Evolutionary conservation across 371 early-diverging fungal species (phyloP).

Genomic region (Cokeromyces recurvatus): DNA sequence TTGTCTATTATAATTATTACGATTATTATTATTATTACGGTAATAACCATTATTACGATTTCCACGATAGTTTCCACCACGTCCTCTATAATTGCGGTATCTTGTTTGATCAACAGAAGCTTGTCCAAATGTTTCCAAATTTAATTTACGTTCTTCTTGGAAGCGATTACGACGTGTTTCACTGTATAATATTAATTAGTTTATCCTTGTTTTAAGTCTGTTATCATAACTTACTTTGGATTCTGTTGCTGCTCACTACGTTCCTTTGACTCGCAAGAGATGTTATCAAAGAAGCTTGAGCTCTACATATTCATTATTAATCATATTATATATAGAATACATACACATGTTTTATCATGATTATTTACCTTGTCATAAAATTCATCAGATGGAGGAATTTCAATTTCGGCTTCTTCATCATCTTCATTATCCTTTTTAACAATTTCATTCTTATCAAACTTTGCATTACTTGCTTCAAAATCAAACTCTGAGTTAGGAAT

Average conservation of each 20-base stretch:
- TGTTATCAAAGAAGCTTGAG: conserved; percentile 94
- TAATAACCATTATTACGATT: background rate
- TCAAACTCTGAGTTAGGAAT: conserved; percentile 91
- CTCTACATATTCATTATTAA: conserved; percentile 29
- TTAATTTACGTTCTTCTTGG: conserved; percentile 84
- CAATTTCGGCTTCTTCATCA: conserved; percentile 26
- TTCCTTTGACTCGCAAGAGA: conserved; percentile 94
- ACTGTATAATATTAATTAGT: too few relatives aligned
- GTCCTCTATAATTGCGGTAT: conserved; percentile 54
- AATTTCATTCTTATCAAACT: conserved; percentile 83
- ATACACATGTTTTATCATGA: too few relatives aligned
- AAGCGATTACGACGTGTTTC: conserved; percentile 71
- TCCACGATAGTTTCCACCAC: conserved; percentile 52
- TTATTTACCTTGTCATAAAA: conserved; percentile 49
- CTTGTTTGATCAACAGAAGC: conserved; percentile 63
- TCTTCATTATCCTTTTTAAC: background rate
- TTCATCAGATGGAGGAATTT: conserved; percentile 47
- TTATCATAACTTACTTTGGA: conserved; percentile 7
- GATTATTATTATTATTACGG: background rate
- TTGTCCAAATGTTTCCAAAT: conserved; percentile 96
- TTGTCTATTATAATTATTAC: background rate
- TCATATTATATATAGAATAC: too few relatives aligned
- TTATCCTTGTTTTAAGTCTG: background rate
- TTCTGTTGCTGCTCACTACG: conserved; percentile 44
- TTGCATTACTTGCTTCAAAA: conserved; percentile 90